Percentiles rank a stretch among this genome's conserved stretches.
Evolutionary conservation across 768 basidiomycete genomes (phyloP).

Genomic region (Termitomyces sp.): DNA sequence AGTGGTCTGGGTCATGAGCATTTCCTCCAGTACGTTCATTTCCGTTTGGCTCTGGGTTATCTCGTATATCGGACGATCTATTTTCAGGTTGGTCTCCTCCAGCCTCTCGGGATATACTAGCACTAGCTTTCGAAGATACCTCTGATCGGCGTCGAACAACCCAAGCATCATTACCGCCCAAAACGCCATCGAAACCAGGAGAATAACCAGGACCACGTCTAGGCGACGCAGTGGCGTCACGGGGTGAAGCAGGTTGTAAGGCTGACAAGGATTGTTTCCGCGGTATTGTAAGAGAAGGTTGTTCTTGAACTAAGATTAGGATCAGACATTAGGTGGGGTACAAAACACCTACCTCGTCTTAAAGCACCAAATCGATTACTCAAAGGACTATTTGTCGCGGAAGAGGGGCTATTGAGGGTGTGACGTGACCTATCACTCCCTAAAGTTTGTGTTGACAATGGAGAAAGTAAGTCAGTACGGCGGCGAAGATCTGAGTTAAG

Average conservation of each 20-base stretch:
- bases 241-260: slow-evolving; percentile 51
- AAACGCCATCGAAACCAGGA: slow-evolving; percentile 68
- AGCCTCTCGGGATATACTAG: slow-evolving; percentile 29
- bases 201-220: slow-evolving; percentile 55
- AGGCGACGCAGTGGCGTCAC: slow-evolving; percentile 59
- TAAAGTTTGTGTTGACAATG: slow-evolving; percentile 44
- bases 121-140: slow-evolving; percentile 37
- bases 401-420: slow-evolving; percentile 39
- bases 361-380: slow-evolving; percentile 61
- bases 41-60: slow-evolving; percentile 16
- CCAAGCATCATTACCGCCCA: slow-evolving; percentile 67
- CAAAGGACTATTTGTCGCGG: slow-evolving; percentile 46
- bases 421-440: slow-evolving; percentile 54
- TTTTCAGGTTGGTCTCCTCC: slow-evolving; percentile 31
- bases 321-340: slow-evolving; percentile 6
- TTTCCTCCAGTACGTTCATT: slow-evolving; percentile 3
- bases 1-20: not conserved
- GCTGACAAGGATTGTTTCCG: slow-evolving; percentile 68
- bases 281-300: slow-evolving; percentile 44
- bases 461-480: slow-evolving; percentile 66
- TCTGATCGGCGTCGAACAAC: slow-evolving; percentile 60
- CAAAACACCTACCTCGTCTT: slow-evolving; percentile 50
- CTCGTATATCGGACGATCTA: slow-evolving; percentile 46
- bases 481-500: slow-evolving; percentile 86
- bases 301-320: slow-evolving; percentile 40